A percentile compares a stretch with the other conserved stretches of the same genome.
Evolutionary conservation across 768 basidiomycete genomes (phyloP).

Genomic region (Panaeolus papilionaceus): DNA sequence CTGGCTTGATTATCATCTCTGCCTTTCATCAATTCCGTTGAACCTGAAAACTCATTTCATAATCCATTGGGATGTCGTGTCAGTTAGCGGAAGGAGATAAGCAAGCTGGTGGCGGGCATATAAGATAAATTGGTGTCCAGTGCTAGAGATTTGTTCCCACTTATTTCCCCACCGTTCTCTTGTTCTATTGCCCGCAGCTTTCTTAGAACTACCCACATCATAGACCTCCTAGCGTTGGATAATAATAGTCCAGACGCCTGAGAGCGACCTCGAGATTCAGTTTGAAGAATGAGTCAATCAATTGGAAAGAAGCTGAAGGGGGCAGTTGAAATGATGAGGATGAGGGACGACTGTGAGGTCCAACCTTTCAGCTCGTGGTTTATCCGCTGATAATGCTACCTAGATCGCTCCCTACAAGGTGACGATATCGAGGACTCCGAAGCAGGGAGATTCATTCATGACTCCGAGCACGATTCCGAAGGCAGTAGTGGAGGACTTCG

Average conservation of each 20-base stretch:
- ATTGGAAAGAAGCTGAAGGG: slow-evolving; percentile 10
- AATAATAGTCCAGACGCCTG: not conserved
- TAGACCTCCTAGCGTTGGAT: not conserved
- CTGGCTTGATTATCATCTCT: slow-evolving; percentile 10
- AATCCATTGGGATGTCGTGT: slow-evolving; percentile 1
- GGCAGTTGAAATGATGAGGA: slow-evolving; percentile 8
- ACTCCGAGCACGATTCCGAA: not conserved
- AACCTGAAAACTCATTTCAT: slow-evolving; percentile 6
- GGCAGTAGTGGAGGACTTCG: not conserved
- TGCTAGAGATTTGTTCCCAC: not conserved
- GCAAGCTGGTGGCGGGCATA: not conserved
- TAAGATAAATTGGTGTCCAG: not conserved
- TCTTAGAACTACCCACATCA: not conserved
- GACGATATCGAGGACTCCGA: slow-evolving; percentile 7
- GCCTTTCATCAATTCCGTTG: not conserved
- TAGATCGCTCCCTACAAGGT: slow-evolving; percentile 3
- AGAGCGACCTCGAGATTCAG: not conserved
- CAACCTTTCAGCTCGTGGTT: not conserved
- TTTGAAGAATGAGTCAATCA: not conserved
- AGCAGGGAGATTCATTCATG: slow-evolving; percentile 1
- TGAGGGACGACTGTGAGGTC: slow-evolving; percentile 5
- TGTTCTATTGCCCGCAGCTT: not conserved
- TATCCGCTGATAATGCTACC: not conserved
- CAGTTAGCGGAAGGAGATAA: slow-evolving; percentile 12
- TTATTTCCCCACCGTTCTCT: slow-evolving; percentile 3